Conservation (phyloP, 202 grass and related monocot genomes). For the Hordeum pubiflorum region DNA sequence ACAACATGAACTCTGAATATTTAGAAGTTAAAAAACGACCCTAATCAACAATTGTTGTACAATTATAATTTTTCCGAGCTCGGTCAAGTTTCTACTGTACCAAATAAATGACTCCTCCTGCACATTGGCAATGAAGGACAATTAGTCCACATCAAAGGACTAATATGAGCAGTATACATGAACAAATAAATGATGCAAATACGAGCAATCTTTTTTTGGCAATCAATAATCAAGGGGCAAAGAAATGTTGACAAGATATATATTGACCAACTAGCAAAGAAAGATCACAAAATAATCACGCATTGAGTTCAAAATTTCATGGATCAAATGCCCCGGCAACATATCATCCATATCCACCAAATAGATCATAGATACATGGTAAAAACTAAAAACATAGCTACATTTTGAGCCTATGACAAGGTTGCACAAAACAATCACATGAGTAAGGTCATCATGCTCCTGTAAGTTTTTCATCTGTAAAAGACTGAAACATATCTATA, state of each 20-base stretch:
- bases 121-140: conserved; percentile 13
- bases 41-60: background rate
- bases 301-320: no score
- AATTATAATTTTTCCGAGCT: background rate
- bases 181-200: background rate
- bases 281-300: no score
- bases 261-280: no score
- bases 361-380: no score
- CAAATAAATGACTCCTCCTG: conserved; percentile 3
- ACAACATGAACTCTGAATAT: background rate
- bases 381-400: no score
- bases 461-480: conserved; percentile 19
- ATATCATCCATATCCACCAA: no score
- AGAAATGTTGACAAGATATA: background rate
- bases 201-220: no score
- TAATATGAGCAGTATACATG: background rate
- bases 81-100: background rate
- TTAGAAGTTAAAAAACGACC: background rate
- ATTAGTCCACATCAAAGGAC: background rate
- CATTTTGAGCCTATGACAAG: no score
- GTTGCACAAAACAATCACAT: conserved; percentile 12
- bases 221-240: no score
- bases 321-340: no score
- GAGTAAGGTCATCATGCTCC: conserved; percentile 2
- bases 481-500: no score